Conservation (phyloP, 805 yeast genomes). For the Candida incommunis region DNA sequence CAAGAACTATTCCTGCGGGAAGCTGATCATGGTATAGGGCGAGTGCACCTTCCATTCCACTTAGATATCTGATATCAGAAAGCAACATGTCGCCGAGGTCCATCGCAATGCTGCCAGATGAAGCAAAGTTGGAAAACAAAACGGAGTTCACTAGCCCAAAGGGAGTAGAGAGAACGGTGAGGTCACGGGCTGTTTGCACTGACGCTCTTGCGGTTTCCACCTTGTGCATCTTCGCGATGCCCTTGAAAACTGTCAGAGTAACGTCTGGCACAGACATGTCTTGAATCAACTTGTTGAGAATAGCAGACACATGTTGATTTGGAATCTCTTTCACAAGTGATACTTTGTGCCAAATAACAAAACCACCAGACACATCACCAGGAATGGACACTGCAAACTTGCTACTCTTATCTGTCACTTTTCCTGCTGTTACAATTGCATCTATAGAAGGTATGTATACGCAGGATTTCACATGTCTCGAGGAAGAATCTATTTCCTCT, state of each 20-base stretch:
- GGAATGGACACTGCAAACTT: not conserved
- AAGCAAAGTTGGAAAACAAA: slow-evolving; percentile 17
- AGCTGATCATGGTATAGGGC: slow-evolving; percentile 6
- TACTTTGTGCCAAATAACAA: not conserved
- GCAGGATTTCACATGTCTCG: not conserved
- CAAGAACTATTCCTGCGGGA: slow-evolving; percentile 18
- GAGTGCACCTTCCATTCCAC: slow-evolving; percentile 24
- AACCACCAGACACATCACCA: not conserved
- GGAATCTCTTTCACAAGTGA: not conserved
- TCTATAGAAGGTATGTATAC: not conserved
- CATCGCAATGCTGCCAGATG: slow-evolving; percentile 15
- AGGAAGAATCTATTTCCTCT: not conserved
- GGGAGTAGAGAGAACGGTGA: slow-evolving; percentile 11
- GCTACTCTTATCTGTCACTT: not conserved
- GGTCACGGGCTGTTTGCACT: not conserved
- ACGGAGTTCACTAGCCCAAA: slow-evolving; percentile 22
- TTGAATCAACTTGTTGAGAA: not conserved
- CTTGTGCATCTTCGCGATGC: no score
- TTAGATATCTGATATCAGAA: slow-evolving; percentile 19
- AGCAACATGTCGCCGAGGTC: slow-evolving; percentile 9
- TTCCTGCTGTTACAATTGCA: not conserved
- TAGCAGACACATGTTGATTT: not conserved
- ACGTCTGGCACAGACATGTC: not conserved
- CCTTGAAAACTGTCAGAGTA: no score
- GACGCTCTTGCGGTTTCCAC: no score